Conservation (phyloP, 108 stramenopile species). For the Cyclostephanos invisitatus region DNA sequence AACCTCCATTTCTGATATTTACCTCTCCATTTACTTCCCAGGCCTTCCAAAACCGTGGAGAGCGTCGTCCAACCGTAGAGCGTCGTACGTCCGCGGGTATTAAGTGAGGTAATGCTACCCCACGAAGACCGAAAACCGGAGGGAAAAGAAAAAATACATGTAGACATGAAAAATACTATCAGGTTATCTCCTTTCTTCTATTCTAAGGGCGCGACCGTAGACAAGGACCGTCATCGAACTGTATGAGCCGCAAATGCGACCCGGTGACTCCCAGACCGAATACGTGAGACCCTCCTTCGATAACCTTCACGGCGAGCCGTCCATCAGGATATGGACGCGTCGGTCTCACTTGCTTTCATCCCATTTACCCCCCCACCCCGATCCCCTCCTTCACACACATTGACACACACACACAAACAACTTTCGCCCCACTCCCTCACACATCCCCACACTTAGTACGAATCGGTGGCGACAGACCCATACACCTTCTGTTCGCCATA, state of each 20-base stretch:
- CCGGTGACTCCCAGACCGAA: not conserved
- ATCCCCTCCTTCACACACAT: not conserved
- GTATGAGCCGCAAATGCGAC: not conserved
- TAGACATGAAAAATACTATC: not conserved
- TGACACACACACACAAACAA: not conserved
- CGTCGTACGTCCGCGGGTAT: too few species aligned
- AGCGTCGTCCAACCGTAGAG: too few species aligned
- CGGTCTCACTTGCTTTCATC: not conserved
- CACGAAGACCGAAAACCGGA: too few species aligned
- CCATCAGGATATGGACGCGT: not conserved
- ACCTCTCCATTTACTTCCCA: too few species aligned
- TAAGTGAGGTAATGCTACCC: too few species aligned
- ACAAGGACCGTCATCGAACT: not conserved
- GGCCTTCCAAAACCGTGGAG: too few species aligned
- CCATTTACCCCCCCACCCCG: not conserved
- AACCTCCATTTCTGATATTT: too few species aligned
- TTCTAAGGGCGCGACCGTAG: too few species aligned
- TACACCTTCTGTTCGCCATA: conserved; percentile 28
- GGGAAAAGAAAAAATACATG: not conserved
- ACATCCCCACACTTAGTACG: conserved; percentile 15
- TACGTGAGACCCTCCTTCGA: not conserved
- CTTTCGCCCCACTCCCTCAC: not conserved
- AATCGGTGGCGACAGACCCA: conserved; percentile 32
- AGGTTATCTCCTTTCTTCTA: too few species aligned
- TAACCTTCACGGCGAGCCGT: not conserved